These are phyloP conservation scores for Ogataea allantospora DNA, from an alignment of 805 yeast species.

Conservation along the genomic window DNA sequence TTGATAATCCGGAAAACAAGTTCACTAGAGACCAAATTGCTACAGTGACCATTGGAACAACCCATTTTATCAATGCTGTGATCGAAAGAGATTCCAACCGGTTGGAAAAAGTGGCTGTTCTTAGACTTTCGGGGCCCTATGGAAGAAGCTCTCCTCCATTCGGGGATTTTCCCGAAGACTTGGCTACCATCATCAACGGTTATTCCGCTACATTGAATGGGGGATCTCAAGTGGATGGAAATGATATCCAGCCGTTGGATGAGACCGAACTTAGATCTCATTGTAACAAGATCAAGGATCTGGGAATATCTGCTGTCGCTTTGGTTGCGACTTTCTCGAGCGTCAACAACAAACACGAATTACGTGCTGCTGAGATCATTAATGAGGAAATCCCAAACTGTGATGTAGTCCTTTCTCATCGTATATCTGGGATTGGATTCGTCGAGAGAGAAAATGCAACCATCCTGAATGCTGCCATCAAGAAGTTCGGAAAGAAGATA, in stretches of 20 bases:
- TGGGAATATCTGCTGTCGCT: conserved; percentile 5
- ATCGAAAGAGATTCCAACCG: conserved; percentile 8
- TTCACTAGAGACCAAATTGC: conserved; percentile 5
- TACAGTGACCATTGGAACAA: conserved; percentile 9
- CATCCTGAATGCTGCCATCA: conserved; percentile 8
- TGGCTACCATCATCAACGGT: conserved; percentile 7
- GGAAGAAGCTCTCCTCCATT: conserved; percentile 9
- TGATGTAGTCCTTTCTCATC: conserved; percentile 8
- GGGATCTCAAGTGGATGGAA: conserved; percentile 6
- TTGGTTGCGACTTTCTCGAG: conserved; percentile 8
- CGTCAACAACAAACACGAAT: conserved; percentile 5
- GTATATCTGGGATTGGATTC: conserved; percentile 6
- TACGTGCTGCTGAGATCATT: conserved; percentile 3
- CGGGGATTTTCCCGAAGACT: conserved; percentile 9
- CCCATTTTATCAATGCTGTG: conserved; percentile 11
- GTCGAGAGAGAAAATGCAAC: conserved; percentile 10
- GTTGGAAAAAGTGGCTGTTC: conserved; percentile 8
- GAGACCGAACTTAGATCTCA: conserved; percentile 3
- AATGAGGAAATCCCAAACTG: conserved; percentile 5
- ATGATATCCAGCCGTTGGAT: conserved; percentile 4
- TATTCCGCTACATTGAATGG: conserved; percentile 7
- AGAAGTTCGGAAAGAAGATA: conserved; percentile 6
- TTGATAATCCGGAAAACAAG: conserved; percentile 1
- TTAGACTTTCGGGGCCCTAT: conserved; percentile 6
- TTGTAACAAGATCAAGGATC: conserved; percentile 1